A percentile compares a stretch with the other conserved stretches of the same genome.
phyloP scores from a whole-genome alignment of 1,284 basidiomycete genomes.

The Marasmius oreades region DNA sequence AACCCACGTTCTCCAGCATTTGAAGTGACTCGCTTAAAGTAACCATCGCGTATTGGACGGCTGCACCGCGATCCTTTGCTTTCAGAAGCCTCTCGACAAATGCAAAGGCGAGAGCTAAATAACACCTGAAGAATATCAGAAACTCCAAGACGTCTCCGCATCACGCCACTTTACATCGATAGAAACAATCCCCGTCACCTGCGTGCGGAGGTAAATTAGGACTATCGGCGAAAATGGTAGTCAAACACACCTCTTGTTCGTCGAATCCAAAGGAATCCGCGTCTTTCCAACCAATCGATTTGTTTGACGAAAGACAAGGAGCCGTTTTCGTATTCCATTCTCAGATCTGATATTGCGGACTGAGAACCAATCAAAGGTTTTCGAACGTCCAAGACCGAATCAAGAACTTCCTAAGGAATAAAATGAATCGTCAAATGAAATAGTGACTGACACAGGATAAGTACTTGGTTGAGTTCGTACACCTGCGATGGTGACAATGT shows the following conservation, averaged over 20 bases:
- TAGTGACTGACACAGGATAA: not conserved
- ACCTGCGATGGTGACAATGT: conserved; percentile 14
- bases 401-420: conserved; percentile 36
- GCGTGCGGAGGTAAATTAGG: conserved; percentile 13
- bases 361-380: conserved; percentile 51
- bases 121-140: conserved; percentile 29
- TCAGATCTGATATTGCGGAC: conserved; percentile 45
- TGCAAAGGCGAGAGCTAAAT: conserved; percentile 62
- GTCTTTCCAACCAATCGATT: conserved; percentile 55
- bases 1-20: conserved; percentile 58
- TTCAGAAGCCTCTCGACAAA: conserved; percentile 59
- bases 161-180: conserved; percentile 62
- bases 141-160: conserved; percentile 11
- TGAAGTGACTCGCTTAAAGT: conserved; percentile 50
- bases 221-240: not conserved
- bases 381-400: conserved; percentile 42
- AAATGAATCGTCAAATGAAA: not conserved
- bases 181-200: conserved; percentile 83
- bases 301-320: conserved; percentile 57
- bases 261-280: conserved; percentile 62
- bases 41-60: conserved; percentile 50
- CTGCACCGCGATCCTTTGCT: conserved; percentile 36
- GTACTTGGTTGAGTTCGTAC: conserved; percentile 16
- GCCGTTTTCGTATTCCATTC: conserved; percentile 65
- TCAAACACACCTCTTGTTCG: conserved; percentile 60